Percentiles rank a stretch among this genome's conserved stretches.
These are phyloP conservation scores for Apophysomyces sp. DNA, from an alignment of 371 early-diverging fungal genomes.

Conservation along the genomic window DNA sequence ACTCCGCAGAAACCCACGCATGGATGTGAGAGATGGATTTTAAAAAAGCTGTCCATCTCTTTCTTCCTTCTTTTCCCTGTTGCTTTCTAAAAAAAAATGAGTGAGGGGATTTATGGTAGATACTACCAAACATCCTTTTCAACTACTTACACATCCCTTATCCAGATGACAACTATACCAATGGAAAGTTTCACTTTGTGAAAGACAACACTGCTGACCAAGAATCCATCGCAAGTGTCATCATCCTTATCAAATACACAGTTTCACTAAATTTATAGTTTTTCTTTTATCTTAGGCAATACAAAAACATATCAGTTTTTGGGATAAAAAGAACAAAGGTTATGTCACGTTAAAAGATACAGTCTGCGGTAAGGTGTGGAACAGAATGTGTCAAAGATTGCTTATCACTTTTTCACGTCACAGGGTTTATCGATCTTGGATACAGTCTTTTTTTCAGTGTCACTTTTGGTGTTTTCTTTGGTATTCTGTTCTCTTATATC, in stretches of 20 bases:
- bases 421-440: slow-evolving; percentile 21
- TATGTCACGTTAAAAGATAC: slow-evolving; percentile 21
- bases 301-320: slow-evolving; percentile 14
- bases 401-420: neutral
- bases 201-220: neutral
- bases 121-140: neutral
- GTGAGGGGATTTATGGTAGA: neutral
- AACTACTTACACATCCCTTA: too few species aligned
- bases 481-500: slow-evolving; percentile 17
- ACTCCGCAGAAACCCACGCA: slow-evolving; percentile 1
- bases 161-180: neutral
- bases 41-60: neutral
- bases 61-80: neutral
- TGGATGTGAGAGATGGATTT: neutral
- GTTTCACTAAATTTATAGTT: neutral
- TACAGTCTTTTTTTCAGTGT: slow-evolving; percentile 18
- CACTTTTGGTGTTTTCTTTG: slow-evolving; percentile 18
- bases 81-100: neutral
- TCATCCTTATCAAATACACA: neutral
- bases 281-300: slow-evolving; percentile 10
- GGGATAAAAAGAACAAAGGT: slow-evolving; percentile 25
- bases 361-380: slow-evolving; percentile 11
- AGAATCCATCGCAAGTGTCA: neutral
- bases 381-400: neutral
- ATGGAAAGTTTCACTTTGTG: neutral